Evolutionary conservation across 2,329 filamentous ascomycete species (phyloP), one percentile per base, ranked within the genome.

Genomic region (Akanthomyces uredinophilus): DNA sequence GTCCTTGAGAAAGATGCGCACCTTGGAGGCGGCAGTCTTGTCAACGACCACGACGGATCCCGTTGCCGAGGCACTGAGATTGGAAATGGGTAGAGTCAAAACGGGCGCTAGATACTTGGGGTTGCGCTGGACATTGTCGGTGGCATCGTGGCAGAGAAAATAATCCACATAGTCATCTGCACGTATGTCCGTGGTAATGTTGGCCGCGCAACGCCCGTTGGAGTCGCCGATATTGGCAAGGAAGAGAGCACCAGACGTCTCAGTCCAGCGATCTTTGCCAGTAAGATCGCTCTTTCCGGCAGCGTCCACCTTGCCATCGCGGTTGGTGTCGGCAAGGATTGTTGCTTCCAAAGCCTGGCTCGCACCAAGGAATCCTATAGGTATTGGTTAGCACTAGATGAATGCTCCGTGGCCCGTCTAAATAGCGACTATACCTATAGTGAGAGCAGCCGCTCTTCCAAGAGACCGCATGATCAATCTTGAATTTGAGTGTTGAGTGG

Each of bases 61-160:
- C 4, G 66, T 66, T 0, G 66, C 69, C 4, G 60, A 55, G 1
- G 65, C 51, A 1, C 67, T 57, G 4, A 70, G 55, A 0, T 58
- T 46, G 0, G 27, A n/a, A 0, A 73, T 52, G 0, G 74, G 73
- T 0, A 74, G 61, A 0, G 73, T 75, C 14, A 65, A 61, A 2
- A 77, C 43, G 0, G 73, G 71, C 5, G 73, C 74, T 13, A 75
- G 57, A 10, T 68, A 71, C 39, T 69, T 63, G 1, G 73, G 65
- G 1, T 71, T 66, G 3, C 70, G 66, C 35, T 71, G 72, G 1
- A 71, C 32, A n/a, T 77, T 50, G 20, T 69, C 74, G 0, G 68
- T 70, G 1, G 74, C 75, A 27, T 77, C 74, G 62, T 76, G 68
- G 55, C 73, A 76, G 41, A 50, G 18, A 41, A 32, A 32, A 5